Evolutionary conservation across 164 flowering plant genomes (phyloP), one percentile per base, ranked within the genome.

Genomic region (Chloranthus sessilifolius): DNA sequence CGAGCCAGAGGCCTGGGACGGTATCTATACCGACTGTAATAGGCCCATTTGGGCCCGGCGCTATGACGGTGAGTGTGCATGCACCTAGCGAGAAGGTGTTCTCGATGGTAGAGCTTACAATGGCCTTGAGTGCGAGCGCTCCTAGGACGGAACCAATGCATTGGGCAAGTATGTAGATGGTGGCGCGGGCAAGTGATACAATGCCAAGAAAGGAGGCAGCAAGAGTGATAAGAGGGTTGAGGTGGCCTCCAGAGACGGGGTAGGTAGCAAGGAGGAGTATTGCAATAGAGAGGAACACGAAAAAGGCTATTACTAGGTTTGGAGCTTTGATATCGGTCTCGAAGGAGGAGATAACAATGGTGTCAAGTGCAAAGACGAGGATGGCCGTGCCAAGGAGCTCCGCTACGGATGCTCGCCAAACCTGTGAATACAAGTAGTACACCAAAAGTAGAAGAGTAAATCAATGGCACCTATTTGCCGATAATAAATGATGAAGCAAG

Each of bases 201-300:
- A 82, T 58, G 43, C 88, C 84, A n/a, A 70, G 37, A 0, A 82
- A 68, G 0, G 64, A 56, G 1, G 82, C 80, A 0, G 82, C 53
- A 53, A 79, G 55, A 39, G 77, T 66, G 53, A 79, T 50, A 4
- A 62, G 42, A 0, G 88, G 84, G 59, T 74, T 82, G 29, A 77
- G 59, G 55, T 79, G 88, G 51, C 88, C 84, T 1, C 88, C 84
- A 20, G 84, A 79, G 19, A 79, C 35, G 0, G 84, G 82, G 40
- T 21, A 40, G 4, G 73, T 71, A 22, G 81, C 80, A 0, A 77
- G 69, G 31, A 78, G 77, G 49, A 82, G 65, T 10, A 79, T 46
- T 7, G 80, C 54, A 24, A 77, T 47, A 3, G 62, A 39, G 17
- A 74, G 14, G 39, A 67, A 67, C 1, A 72, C 40, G 16, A 75